phyloP scores from a whole-genome alignment of 2,329 filamentous ascomycete species.

The Trichophyton schoenleinii region DNA sequence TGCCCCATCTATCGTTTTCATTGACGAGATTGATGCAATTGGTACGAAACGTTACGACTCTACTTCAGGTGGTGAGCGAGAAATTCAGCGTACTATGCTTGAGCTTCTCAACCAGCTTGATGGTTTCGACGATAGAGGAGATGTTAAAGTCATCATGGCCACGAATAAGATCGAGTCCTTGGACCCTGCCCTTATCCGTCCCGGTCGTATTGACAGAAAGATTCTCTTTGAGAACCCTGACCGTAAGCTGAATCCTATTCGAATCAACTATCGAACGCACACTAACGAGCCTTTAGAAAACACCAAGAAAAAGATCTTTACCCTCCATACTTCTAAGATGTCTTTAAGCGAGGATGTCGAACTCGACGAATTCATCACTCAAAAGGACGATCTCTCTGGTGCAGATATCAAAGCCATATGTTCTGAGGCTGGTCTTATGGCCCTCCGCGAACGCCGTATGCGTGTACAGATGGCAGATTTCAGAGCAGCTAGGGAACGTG shows the following conservation, averaged over 20 bases:
- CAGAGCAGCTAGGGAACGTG: slow-evolving; percentile 77
- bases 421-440: slow-evolving; percentile 90
- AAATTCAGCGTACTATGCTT: slow-evolving; percentile 97
- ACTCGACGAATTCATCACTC: slow-evolving; percentile 92
- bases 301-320: slow-evolving; percentile 96
- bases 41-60: slow-evolving; percentile 98
- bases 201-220: slow-evolving; percentile 96
- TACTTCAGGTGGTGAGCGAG: slow-evolving; percentile 88
- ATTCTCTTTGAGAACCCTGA: slow-evolving; percentile 68
- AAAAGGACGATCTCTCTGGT: slow-evolving; percentile 94
- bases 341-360: slow-evolving; percentile 93
- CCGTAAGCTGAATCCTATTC: slow-evolving; percentile 39
- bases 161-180: slow-evolving; percentile 99
- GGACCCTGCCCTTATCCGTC: slow-evolving; percentile 89
- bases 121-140: slow-evolving; percentile 94
- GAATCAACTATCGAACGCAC: background rate
- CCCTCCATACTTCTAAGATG: slow-evolving; percentile 97
- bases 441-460: slow-evolving; percentile 89
- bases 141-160: slow-evolving; percentile 99
- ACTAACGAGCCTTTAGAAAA: slow-evolving; percentile 45
- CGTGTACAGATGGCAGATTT: slow-evolving; percentile 99
- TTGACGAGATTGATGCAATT: slow-evolving; percentile 97
- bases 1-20: slow-evolving; percentile 93
- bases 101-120: slow-evolving; percentile 97
- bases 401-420: slow-evolving; percentile 99